phyloP scores from a whole-genome alignment of 805 yeast species.

The Candida ovalis region DNA sequence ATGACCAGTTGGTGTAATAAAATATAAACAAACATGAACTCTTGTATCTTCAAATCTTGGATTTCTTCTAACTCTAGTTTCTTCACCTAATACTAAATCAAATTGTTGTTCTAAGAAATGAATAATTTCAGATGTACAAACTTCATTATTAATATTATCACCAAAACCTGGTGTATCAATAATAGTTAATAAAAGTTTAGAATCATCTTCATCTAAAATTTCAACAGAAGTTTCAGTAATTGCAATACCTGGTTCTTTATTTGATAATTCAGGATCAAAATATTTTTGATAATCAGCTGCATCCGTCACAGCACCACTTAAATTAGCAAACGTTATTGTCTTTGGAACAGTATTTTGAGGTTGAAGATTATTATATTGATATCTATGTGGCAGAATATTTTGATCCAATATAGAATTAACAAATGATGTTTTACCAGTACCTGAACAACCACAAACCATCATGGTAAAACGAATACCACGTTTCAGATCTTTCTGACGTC shows the following conservation, averaged over 20 bases:
- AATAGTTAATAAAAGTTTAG: constrained; percentile 49
- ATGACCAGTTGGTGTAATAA: constrained; percentile 73
- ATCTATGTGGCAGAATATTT: constrained; percentile 57
- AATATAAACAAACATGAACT: constrained; percentile 70
- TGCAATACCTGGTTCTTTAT: constrained; percentile 71
- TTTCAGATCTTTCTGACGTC: constrained; percentile 62
- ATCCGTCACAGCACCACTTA: constrained; percentile 49
- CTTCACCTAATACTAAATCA: constrained; percentile 77
- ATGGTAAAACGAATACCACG: constrained; percentile 73
- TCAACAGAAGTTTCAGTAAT: constrained; percentile 65
- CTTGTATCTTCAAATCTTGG: constrained; percentile 77
- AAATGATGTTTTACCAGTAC: constrained; percentile 77
- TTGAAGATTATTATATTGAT: constrained; percentile 34
- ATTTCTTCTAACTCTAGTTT: constrained; percentile 80
- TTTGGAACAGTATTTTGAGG: constrained; percentile 32
- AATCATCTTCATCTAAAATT: constrained; percentile 57
- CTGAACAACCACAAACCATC: constrained; percentile 69
- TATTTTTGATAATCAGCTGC: constrained; percentile 55
- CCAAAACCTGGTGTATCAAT: constrained; percentile 63
- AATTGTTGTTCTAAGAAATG: constrained; percentile 72
- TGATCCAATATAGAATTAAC: constrained; percentile 64
- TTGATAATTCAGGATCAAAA: constrained; percentile 58
- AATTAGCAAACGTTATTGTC: constrained; percentile 56
- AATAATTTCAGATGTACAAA: constrained; percentile 64
- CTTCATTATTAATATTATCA: constrained; percentile 54